Evolutionary conservation across 371 early-diverging fungal genomes (phyloP).

Genomic region (Circinella minor): DNA sequence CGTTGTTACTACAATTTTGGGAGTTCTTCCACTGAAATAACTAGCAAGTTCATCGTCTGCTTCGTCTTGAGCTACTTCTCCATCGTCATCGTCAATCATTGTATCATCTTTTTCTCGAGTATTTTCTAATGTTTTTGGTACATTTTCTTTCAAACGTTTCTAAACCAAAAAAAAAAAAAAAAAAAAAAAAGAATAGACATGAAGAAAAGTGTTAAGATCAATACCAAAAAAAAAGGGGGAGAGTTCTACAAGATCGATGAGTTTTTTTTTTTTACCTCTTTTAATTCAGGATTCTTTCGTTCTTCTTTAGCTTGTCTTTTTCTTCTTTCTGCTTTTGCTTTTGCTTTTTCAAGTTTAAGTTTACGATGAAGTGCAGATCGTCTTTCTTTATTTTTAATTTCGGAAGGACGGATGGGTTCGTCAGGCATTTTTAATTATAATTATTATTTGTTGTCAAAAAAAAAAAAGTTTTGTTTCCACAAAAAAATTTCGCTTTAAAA

Average conservation of each 20-base stretch:
- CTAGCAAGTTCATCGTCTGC: slow-evolving; percentile 91
- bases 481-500: too few relatives aligned
- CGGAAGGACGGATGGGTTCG: slow-evolving; percentile 34
- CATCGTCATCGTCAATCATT: slow-evolving; percentile 82
- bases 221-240: too few relatives aligned
- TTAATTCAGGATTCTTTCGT: slow-evolving; percentile 84
- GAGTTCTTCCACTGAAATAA: slow-evolving; percentile 87
- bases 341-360: slow-evolving; percentile 72
- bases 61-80: slow-evolving; percentile 87
- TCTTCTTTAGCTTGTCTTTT: slow-evolving; percentile 80
- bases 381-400: slow-evolving; percentile 81
- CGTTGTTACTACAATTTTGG: slow-evolving; percentile 96
- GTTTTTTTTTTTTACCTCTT: slow-evolving; percentile 56
- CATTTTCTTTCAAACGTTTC: slow-evolving; percentile 89
- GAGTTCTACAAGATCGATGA: too few relatives aligned
- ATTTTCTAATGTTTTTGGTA: slow-evolving; percentile 92
- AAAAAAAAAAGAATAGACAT: not conserved
- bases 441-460: not conserved
- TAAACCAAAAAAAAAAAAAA: too few relatives aligned
- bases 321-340: slow-evolving; percentile 77
- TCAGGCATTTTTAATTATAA: slow-evolving; percentile 4
- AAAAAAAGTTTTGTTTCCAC: not conserved
- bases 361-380: slow-evolving; percentile 80
- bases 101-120: slow-evolving; percentile 94
- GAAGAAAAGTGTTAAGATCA: not conserved